Base-by-base conservation (phyloP, 306 rosid genomes). In the Cicer pinnatifidum region DNA sequence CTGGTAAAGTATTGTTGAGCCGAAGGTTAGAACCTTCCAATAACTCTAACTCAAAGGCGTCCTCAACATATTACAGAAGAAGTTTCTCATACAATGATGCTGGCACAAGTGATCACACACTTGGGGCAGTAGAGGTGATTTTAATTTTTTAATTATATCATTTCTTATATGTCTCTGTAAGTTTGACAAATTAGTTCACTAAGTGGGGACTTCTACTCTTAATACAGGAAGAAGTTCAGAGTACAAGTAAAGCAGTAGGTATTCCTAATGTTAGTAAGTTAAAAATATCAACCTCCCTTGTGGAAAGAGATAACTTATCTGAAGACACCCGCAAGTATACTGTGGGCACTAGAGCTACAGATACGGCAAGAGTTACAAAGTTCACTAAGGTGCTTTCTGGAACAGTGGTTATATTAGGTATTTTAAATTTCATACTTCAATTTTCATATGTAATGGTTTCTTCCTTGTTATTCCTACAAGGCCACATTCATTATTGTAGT, bases 271-370 rank as follows among this genome's bases (percentile, higher is more conserved):
- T 71, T 76, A 90, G 67, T 67, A 91, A 78, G 85, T 81, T 77
- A 60, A 89, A 82, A 63, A 39, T 77, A 38, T 86, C 88, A 71
- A 71, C 79, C 17, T 82, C 82, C 5, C 51, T n/a, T 37, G 41
- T 70, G 51, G 52, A 43, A 5, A 65, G 69, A 38, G 92, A 88
- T 39, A 78, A 44, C 78, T 39, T 72, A 43, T 63, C 88, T 15
- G 85, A 83, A 83, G 93, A 85, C 65, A 73, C 83, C 17, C 87
- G 47, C 61, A 91, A 86, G 62, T 81, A 88, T 65, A 20, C 85
- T 39, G 58, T 84, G 72, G 93, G 98, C 45, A 88, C 92, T 41
- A 89, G 98, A 83, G 92, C 98, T 74, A 89, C 96, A 13, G 98
- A 93, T 79, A 85, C 97, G 54, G 90, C 98, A n/a, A 87, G 97